phyloP scores from a whole-genome alignment of 1,139 yeast genomes.

The Hansenula sp. region DNA sequence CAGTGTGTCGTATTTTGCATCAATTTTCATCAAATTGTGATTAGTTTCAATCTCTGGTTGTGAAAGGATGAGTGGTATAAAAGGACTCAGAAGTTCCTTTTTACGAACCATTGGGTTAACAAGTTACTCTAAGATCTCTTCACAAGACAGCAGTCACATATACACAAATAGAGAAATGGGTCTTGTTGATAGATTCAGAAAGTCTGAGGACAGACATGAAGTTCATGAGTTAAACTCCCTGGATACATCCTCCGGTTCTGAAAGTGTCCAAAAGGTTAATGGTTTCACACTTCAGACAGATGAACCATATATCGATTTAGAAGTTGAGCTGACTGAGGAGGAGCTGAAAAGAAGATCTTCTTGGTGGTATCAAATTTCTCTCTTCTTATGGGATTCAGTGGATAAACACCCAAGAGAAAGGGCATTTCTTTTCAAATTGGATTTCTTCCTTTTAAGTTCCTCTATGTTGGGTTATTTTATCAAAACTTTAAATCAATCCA shows the following conservation, averaged over 20 bases:
- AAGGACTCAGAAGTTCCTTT: not conserved
- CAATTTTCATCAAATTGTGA: too few species aligned
- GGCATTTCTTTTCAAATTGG: constrained; percentile 37
- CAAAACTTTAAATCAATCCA: constrained; percentile 41
- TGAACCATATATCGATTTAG: constrained; percentile 14
- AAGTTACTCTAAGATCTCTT: too few species aligned
- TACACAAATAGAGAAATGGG: not conserved
- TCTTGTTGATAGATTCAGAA: not conserved
- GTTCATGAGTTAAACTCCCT: not conserved
- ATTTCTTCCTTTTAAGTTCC: constrained; percentile 40
- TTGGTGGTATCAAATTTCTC: constrained; percentile 18
- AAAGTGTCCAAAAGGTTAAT: not conserved
- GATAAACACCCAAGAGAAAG: constrained; percentile 45
- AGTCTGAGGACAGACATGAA: not conserved
- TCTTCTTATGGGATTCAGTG: constrained; percentile 34
- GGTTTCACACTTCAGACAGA: not conserved
- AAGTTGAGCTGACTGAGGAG: constrained; percentile 10
- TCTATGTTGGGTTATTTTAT: constrained; percentile 41
- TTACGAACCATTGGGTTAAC: not conserved
- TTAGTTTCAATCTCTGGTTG: too few species aligned
- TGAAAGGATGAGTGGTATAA: not conserved
- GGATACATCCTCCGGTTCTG: not conserved
- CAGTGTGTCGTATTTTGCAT: not conserved
- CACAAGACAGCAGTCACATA: not conserved
- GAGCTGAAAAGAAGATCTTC: constrained; percentile 14